Percentiles rank a stretch among this genome's conserved stretches.
Evolutionary conservation across 2,329 filamentous ascomycete genomes (phyloP).

Genomic region (Aureobasidium leucospermi): DNA sequence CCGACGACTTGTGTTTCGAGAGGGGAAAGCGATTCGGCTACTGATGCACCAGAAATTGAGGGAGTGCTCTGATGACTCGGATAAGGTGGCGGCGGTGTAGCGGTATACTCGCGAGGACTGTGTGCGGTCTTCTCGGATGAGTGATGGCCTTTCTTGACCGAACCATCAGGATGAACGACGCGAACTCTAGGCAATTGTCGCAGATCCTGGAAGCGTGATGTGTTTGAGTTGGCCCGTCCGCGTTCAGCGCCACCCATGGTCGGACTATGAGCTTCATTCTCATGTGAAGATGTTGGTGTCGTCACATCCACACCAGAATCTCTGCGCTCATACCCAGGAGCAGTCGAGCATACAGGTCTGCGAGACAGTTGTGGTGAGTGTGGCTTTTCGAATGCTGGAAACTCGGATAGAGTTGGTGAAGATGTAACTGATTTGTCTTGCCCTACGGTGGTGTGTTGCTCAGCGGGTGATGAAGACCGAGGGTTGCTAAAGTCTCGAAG

Average conservation of each 20-base stretch:
- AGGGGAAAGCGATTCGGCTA: not conserved
- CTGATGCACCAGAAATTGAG: not conserved
- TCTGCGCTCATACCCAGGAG: not conserved
- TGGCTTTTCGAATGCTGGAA: not conserved
- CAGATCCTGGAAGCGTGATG: conserved; percentile 14
- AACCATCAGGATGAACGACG: conserved; percentile 22
- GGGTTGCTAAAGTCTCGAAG: conserved; percentile 2
- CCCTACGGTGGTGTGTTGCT: not conserved
- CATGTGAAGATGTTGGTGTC: not conserved
- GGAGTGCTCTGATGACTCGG: not conserved
- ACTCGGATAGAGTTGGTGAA: not conserved
- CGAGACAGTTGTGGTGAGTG: not conserved
- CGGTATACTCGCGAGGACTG: conserved; percentile 17
- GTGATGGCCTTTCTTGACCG: not conserved
- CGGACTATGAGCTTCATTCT: not conserved
- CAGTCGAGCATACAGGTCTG: not conserved
- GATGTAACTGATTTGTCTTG: not conserved
- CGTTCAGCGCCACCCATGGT: not conserved
- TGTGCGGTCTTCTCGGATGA: conserved; percentile 16
- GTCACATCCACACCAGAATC: not conserved
- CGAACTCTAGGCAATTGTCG: conserved; percentile 22
- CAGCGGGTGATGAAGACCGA: not conserved
- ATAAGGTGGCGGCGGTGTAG: conserved; percentile 16
- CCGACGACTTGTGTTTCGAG: conserved; percentile 1
- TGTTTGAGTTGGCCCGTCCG: conserved; percentile 1